These are phyloP conservation scores for Piper betle DNA, from an alignment of 164 flowering plant species.

Conservation along the genomic window DNA sequence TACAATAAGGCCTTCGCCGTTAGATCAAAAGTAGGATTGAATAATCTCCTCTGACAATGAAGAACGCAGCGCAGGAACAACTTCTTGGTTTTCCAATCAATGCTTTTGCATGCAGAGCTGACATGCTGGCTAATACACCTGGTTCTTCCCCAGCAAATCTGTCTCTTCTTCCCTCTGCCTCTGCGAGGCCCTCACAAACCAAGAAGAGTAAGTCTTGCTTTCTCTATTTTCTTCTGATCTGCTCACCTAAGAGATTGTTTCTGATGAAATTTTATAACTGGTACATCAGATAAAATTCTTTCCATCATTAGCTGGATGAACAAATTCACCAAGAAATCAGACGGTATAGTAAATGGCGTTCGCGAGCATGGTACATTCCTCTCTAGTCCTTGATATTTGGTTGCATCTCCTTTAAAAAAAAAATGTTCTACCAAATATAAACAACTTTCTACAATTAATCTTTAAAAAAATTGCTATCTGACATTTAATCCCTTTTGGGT, in stretches of 20 bases:
- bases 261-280: not conserved
- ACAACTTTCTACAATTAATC: not conserved
- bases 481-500: not conserved
- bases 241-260: too few relatives aligned
- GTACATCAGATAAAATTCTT: slow-evolving; percentile 20
- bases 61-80: slow-evolving; percentile 1
- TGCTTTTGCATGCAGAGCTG: slow-evolving; percentile 1
- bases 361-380: slow-evolving; percentile 37
- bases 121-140: not conserved
- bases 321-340: slow-evolving; percentile 29
- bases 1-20: not conserved
- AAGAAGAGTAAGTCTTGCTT: slow-evolving; percentile 6
- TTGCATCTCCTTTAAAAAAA: too few relatives aligned
- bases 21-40: not conserved
- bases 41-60: slow-evolving; percentile 3
- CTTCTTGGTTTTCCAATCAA: slow-evolving; percentile 4
- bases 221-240: not conserved
- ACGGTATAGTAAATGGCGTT: slow-evolving; percentile 26
- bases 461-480: not conserved
- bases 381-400: not conserved
- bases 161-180: slow-evolving; percentile 3
- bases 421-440: too few relatives aligned
- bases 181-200: slow-evolving; percentile 1
- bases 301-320: slow-evolving; percentile 18
- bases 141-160: not conserved